Base-by-base conservation (phyloP, 352 stramenopile species). In the Phytophthora boehmeriae region DNA sequence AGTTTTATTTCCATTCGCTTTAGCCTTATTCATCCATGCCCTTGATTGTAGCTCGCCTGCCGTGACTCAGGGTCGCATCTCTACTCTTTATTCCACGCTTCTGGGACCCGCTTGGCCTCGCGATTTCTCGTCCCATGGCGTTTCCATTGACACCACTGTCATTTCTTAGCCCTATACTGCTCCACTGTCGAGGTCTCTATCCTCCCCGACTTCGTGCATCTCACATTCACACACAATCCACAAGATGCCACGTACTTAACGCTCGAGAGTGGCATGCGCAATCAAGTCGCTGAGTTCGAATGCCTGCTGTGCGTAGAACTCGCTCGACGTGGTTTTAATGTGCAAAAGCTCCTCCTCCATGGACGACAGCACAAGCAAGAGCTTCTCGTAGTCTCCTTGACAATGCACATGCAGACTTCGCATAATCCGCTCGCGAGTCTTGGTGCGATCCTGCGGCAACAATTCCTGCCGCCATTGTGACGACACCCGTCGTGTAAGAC, bases 321-420 rank as follows among this genome's bases (percentile, higher is more conserved):
- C 68, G 44, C 69, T 83, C 22, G 86, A 88, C 28, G 63, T 83
- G 9, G 80, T 89, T 42, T 87, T 85, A 47, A 90, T 76, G 61
- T 94, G 81, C 54, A 94, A 60, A 30, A 94, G 63, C 63, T 94
- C 83, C 59, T 94, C 86, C 39, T 94, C 86, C 68, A 94, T 76
- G 9, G 86, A 75, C 10, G 81, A 74, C 3, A 92, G 56, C 25
- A 94, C 59, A 16, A 75, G 46, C 53, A 91, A 54, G 20, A 94
- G 76, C 42, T 73, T 65, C n/a, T 92, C 80, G 44, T 86, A 90
- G 63, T 90, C 75, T 32, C 73, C 78, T 10, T 79, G 66, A 45
- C 71, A 80, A 42, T 92, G 75, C 30, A 64, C 58, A 17, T 80
- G 60, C 27, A 94, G 48, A n/a, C 70, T 77, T 2, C 76, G 76